Conservation (phyloP, 2,329 filamentous ascomycete species). For the Colletotrichum liriopes region DNA sequence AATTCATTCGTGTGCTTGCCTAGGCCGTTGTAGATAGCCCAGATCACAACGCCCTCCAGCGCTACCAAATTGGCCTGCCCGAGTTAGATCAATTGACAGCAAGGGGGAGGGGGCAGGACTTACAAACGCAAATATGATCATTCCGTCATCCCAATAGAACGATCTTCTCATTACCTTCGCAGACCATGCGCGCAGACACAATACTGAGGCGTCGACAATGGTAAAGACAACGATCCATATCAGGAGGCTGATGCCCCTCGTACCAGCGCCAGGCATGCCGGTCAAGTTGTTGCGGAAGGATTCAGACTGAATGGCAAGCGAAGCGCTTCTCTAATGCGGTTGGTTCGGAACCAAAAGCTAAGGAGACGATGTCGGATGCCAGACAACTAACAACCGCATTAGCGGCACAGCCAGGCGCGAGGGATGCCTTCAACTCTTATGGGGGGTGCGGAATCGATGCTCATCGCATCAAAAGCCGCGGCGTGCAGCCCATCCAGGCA, state of each 20-base stretch:
- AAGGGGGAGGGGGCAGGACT: constrained; percentile 16
- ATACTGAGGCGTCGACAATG: constrained; percentile 32
- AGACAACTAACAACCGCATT: background rate
- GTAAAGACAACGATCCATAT: constrained; percentile 44
- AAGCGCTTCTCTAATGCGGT: background rate
- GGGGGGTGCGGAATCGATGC: background rate
- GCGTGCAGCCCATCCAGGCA: background rate
- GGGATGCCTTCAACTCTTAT: constrained; percentile 35
- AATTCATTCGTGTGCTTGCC: constrained; percentile 45
- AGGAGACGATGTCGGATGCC: background rate
- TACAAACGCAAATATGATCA: constrained; percentile 46
- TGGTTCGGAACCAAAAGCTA: background rate
- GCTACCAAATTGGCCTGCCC: constrained; percentile 37
- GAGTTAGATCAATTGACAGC: constrained; percentile 1
- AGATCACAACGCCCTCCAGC: constrained; percentile 43
- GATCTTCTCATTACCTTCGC: constrained; percentile 41
- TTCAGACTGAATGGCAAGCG: background rate
- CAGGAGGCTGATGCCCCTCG: constrained; percentile 35
- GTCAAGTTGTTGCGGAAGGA: background rate
- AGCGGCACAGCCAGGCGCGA: constrained; percentile 5
- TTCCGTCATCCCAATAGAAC: constrained; percentile 45
- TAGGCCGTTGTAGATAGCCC: constrained; percentile 47
- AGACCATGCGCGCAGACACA: constrained; percentile 47
- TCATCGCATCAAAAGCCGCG: background rate
- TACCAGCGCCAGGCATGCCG: constrained; percentile 33